A percentile compares a stretch with the other conserved stretches of the same genome.
These are phyloP conservation scores for Aurinia saxatilis DNA, from an alignment of 345 rosid species.

Conservation along the genomic window DNA sequence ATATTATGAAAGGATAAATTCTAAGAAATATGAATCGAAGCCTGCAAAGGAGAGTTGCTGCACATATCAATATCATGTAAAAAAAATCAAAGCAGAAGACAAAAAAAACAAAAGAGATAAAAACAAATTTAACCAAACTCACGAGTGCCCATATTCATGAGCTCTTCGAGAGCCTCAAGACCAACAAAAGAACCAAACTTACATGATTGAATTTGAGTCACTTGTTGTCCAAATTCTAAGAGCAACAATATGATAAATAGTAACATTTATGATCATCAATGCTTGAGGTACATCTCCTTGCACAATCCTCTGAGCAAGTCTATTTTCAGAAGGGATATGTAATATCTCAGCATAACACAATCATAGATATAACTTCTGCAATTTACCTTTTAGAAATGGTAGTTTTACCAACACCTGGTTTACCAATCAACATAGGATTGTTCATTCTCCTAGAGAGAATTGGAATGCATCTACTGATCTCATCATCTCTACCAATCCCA, in stretches of 20 bases:
- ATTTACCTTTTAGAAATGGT: constrained; percentile 96
- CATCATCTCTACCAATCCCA: constrained; percentile 98
- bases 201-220: background rate
- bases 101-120: too few relatives aligned
- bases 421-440: constrained; percentile 96
- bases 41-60: too few relatives aligned
- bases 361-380: background rate
- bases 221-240: background rate
- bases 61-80: too few relatives aligned
- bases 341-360: background rate
- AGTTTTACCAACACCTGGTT: constrained; percentile 99
- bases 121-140: too few relatives aligned
- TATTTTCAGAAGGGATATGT: constrained; percentile 27
- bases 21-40: too few relatives aligned
- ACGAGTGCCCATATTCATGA: too few relatives aligned
- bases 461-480: constrained; percentile 96
- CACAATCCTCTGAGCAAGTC: constrained; percentile 99
- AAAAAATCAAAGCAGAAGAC: too few relatives aligned
- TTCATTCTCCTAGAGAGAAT: constrained; percentile 98
- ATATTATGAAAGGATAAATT: too few relatives aligned
- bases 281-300: constrained; percentile 99
- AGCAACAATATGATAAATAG: background rate
- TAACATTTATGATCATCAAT: constrained; percentile 87
- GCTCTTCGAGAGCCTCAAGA: too few relatives aligned
- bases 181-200: too few relatives aligned